Evolutionary conservation across 768 basidiomycete species (phyloP).

Genomic region (Lanmaoa pseudosensibilis): DNA sequence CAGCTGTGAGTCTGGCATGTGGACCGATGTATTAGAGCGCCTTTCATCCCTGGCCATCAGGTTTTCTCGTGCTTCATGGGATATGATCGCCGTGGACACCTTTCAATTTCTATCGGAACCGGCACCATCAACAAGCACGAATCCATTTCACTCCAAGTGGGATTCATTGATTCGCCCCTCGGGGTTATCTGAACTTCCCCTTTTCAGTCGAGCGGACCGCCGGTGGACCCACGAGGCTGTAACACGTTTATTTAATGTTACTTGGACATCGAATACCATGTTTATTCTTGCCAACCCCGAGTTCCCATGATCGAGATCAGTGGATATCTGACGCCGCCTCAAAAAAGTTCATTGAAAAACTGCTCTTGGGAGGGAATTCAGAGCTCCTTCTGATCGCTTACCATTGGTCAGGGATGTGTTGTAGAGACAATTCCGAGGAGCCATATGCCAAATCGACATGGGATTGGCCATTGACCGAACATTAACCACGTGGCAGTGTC

Average conservation of each 20-base stretch:
- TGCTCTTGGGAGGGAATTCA: conserved; percentile 1
- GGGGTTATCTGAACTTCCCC: conserved; percentile 29
- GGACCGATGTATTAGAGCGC: conserved; percentile 18
- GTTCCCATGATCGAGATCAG: conserved; percentile 31
- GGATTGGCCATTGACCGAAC: not conserved
- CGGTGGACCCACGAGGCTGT: conserved; percentile 31
- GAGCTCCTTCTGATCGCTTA: conserved; percentile 4
- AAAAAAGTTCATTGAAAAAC: not conserved
- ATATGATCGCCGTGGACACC: conserved; percentile 32
- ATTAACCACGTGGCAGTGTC: conserved; percentile 13
- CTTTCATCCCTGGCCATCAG: conserved; percentile 32
- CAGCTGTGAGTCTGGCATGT: conserved; percentile 26
- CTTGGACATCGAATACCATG: conserved; percentile 21
- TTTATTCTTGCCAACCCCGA: conserved; percentile 6
- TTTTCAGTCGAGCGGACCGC: conserved; percentile 21
- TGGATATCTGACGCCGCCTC: conserved; percentile 14
- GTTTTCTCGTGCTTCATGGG: conserved; percentile 35
- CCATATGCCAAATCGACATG: not conserved
- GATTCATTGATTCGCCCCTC: conserved; percentile 32
- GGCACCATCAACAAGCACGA: conserved; percentile 25
- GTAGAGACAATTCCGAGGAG: conserved; percentile 17
- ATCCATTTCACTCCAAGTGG: conserved; percentile 22
- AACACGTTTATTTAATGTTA: conserved; percentile 36
- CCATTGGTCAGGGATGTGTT: not conserved
- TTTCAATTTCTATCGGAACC: conserved; percentile 36